These are phyloP conservation scores for Colletotrichum destructivum DNA, from an alignment of 2,329 filamentous ascomycete species.

Conservation along the genomic window DNA sequence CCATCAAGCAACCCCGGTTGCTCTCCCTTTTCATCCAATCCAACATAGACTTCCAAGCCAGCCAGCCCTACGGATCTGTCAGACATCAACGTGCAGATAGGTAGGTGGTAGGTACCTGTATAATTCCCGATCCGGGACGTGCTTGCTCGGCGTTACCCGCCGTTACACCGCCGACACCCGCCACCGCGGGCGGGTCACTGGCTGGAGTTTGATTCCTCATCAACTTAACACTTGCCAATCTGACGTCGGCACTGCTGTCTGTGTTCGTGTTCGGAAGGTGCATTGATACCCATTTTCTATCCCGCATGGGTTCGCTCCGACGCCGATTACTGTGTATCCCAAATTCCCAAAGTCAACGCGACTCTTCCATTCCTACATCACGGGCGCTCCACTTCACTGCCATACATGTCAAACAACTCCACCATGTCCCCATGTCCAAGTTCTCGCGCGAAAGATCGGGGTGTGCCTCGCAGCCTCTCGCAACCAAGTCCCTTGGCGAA, in stretches of 20 bases:
- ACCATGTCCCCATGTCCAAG: background rate
- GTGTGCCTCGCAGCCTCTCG: background rate
- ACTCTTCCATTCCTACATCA: too few species aligned
- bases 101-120: background rate
- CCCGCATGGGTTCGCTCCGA: too few species aligned
- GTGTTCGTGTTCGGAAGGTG: too few species aligned
- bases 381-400: too few species aligned
- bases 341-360: too few species aligned
- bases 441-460: background rate
- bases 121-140: background rate
- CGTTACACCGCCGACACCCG: constrained; percentile 3
- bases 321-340: too few species aligned
- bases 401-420: background rate
- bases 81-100: background rate
- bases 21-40: background rate
- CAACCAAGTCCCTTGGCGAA: background rate
- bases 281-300: too few species aligned
- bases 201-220: background rate
- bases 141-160: background rate
- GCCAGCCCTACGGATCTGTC: background rate
- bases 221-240: background rate
- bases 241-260: background rate
- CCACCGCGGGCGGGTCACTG: background rate
- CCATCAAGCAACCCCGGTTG: background rate
- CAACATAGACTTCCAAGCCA: background rate